Evolutionary conservation across 768 basidiomycete species (phyloP), one percentile per base, ranked within the genome.

Genomic region (Dioszegia hungarica): DNA sequence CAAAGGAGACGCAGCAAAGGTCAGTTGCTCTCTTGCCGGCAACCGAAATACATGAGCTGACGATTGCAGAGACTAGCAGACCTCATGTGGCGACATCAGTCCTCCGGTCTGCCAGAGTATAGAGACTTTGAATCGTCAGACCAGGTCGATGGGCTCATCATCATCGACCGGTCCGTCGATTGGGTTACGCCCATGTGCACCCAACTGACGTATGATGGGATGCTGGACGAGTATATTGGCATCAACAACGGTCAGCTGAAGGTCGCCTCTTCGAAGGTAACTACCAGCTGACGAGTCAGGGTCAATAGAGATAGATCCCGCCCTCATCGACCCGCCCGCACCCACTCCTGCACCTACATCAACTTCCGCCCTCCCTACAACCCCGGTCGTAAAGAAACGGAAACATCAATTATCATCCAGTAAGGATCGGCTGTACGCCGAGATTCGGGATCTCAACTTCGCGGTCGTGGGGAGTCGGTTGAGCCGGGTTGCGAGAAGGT

Each of bases 111-210:
- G 1, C 48, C 63, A 0, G 57, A 67, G 31, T 74, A 70, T 52
- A 52, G 57, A 11, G 67, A 73, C 33, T 46, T 76, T 2, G 68
- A 71, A 24, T n/a, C 48, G 19, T 76, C 75, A 5, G 57, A 68
- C 20, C 67, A 71, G 48, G 81, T 98, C 52, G 95, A 99, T 72
- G 86, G 85, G 14, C 78, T 98, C 57, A 86, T 99, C 63, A 80
- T 98, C 34, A 66, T 99, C 56, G 95, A 99, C 74, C 85, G 95
- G 45, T 84, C 85, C 31, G 85, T 88, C 10, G 95, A 99, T 69
- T 88, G 97, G 88, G 85, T 98, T 57, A 95, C 95, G 0, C 91
- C 95, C 1, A 79, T 98, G 48, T 82, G 94, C 43, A 98, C 95
- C 2, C 93, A 98, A 68, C 79, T 98, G 55, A 99, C 95, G 0